These are phyloP conservation scores for Penicillium sp. DNA, from an alignment of 2,329 filamentous ascomycete genomes.

Conservation along the genomic window DNA sequence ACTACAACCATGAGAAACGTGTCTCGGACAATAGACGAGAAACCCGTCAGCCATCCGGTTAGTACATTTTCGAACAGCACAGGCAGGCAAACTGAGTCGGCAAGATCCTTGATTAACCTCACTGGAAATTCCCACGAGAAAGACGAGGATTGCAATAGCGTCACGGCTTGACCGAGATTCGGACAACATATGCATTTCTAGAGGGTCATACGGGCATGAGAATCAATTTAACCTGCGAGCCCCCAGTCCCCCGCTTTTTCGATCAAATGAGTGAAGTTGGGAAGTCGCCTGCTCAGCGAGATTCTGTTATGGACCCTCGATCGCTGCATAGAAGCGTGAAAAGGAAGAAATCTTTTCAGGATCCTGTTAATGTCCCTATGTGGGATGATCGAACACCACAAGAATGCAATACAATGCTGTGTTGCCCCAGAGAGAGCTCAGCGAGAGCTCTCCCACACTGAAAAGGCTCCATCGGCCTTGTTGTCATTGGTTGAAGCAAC, in stretches of 20 bases:
- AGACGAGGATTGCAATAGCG: conserved; percentile 1
- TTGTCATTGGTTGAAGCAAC: too few species aligned
- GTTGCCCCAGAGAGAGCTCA: neutral
- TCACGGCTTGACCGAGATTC: neutral
- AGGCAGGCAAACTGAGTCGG: neutral
- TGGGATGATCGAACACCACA: neutral
- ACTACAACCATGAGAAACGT: neutral
- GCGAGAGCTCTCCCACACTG: neutral
- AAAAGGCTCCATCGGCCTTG: neutral
- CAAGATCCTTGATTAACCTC: neutral
- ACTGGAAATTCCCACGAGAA: conserved; percentile 5
- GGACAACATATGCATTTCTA: too few species aligned
- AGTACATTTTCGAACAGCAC: neutral
- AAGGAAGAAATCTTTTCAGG: neutral
- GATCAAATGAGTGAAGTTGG: neutral
- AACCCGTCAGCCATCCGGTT: neutral
- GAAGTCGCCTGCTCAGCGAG: neutral
- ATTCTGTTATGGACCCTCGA: conserved; percentile 5
- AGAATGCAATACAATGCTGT: conserved; percentile 2
- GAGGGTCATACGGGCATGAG: neutral
- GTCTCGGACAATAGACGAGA: neutral
- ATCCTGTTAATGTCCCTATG: neutral
- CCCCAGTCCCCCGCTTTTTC: neutral
- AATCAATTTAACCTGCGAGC: conserved; percentile 25
- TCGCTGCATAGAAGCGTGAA: conserved; percentile 8